These are phyloP conservation scores for Catenaria anguillulae DNA, from an alignment of 371 early-diverging fungal genomes.

Conservation along the genomic window DNA sequence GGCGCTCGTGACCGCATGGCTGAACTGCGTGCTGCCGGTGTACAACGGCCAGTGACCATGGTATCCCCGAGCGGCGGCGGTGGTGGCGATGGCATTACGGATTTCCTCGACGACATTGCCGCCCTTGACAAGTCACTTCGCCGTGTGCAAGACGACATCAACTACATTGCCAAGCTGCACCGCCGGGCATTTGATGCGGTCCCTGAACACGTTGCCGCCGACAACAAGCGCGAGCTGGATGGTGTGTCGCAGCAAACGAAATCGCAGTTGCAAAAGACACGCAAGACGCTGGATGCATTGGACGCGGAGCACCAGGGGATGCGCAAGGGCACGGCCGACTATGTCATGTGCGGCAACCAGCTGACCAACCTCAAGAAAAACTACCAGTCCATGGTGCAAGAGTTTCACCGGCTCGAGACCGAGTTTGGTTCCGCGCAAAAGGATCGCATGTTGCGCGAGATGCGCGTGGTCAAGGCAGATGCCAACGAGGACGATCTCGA, in stretches of 20 bases:
- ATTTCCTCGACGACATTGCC: not conserved
- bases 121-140: not conserved
- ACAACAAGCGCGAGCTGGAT: conserved; percentile 3
- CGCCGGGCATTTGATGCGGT: conserved; percentile 7
- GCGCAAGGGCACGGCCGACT: conserved; percentile 6
- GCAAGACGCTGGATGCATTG: not conserved
- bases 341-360: conserved; percentile 6
- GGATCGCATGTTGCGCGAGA: conserved; percentile 21
- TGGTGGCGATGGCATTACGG: not conserved
- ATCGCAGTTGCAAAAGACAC: not conserved
- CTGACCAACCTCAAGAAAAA: not conserved
- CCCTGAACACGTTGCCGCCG: not conserved
- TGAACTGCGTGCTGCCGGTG: not conserved
- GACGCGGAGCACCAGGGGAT: not conserved
- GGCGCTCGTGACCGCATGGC: not conserved
- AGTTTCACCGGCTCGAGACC: conserved; percentile 13
- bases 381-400: conserved; percentile 1
- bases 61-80: not conserved
- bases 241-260: not conserved
- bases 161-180: not conserved
- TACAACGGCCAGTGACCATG: not conserved
- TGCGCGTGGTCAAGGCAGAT: conserved; percentile 31
- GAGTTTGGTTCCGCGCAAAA: conserved; percentile 15
- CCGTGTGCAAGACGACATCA: not conserved
- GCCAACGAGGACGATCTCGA: conserved; percentile 38